Evolutionary conservation across 2,329 filamentous ascomycete genomes (phyloP), one percentile per base, ranked within the genome.

Genomic region (Exophiala dermatitidis): DNA sequence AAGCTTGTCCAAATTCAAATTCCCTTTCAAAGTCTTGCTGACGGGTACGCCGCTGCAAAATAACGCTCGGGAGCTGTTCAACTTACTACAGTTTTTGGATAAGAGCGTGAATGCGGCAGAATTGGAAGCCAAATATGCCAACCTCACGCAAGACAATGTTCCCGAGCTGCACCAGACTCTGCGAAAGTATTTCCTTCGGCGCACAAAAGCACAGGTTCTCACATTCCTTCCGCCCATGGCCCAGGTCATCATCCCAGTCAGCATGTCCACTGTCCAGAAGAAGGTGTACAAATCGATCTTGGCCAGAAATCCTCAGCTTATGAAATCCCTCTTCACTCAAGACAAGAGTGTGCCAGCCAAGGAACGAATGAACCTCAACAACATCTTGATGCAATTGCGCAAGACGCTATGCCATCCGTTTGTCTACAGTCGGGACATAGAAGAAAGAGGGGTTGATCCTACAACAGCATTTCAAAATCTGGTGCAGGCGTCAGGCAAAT

Each of bases 341-440:
- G 79, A 84, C 33, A 76, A 76, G 42, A 82, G 78, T 58, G 72
- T 69, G 44, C 66, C 67, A 7, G 61, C 89, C 46, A 87, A 84
- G 63, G 90, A 97, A 54, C 81, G 86, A 4, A 84, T 87, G 40
- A 91, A 83, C 58, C 72, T 97, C 53, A 95, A 86, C 77, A 98
- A 98, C 63, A 95, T 98, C 37, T 71, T 98, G 41, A 89, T 96
- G 80, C 93, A 98, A 68, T 77, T 98, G 12, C 83, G 93, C 12
- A 97, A 96, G 68, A 95, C 89, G 60, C 76, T 98, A 1, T 96
- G 91, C 60, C 94, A 98, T 69, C 93, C 94, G 0, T 98, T 97
- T 66, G 83, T 97, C 46, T 98, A 96, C 74, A 96, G 84, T 64
- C 77, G 82, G 38, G 84, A 86, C 26, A 93, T 98, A 53, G 94